Evolutionary conservation across 495 filamentous ascomycete species (phyloP).

Genomic region (Tuber umbilicatum): DNA sequence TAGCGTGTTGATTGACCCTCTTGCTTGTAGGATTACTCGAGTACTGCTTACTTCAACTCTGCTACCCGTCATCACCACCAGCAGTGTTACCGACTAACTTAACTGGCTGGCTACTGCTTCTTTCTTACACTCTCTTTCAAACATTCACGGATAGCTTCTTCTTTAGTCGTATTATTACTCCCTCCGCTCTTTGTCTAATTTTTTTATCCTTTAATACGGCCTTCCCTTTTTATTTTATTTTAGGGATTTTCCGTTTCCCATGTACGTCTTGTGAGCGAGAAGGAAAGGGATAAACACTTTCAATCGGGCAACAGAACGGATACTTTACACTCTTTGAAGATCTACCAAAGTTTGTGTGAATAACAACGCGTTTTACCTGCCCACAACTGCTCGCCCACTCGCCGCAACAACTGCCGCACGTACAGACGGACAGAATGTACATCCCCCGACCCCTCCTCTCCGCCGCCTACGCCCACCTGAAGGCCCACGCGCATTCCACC

Average conservation of each 20-base stretch:
- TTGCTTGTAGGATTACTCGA: not conserved
- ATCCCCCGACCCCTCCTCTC: constrained; percentile 82
- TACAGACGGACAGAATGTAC: constrained; percentile 64
- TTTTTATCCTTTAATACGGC: not conserved
- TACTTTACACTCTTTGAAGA: not conserved
- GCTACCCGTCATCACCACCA: not conserved
- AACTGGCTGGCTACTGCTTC: not conserved
- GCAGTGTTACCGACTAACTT: not conserved
- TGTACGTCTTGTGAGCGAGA: not conserved
- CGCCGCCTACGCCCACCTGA: constrained; percentile 81
- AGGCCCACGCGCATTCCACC: constrained; percentile 69
- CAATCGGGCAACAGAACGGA: not conserved
- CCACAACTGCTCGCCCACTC: not conserved
- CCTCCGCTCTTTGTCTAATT: not conserved
- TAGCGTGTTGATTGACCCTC: not conserved
- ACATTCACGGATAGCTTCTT: not conserved
- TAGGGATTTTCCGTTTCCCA: not conserved
- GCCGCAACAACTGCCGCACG: not conserved
- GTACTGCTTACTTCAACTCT: not conserved
- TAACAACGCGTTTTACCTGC: not conserved
- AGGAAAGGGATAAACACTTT: not conserved
- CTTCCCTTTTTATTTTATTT: not conserved
- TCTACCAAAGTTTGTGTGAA: not conserved
- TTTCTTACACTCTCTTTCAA: not conserved
- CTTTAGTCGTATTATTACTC: not conserved